Evolutionary conservation across 257 asterid genomes (phyloP).

Genomic region (Craterostigma plantagineum): DNA sequence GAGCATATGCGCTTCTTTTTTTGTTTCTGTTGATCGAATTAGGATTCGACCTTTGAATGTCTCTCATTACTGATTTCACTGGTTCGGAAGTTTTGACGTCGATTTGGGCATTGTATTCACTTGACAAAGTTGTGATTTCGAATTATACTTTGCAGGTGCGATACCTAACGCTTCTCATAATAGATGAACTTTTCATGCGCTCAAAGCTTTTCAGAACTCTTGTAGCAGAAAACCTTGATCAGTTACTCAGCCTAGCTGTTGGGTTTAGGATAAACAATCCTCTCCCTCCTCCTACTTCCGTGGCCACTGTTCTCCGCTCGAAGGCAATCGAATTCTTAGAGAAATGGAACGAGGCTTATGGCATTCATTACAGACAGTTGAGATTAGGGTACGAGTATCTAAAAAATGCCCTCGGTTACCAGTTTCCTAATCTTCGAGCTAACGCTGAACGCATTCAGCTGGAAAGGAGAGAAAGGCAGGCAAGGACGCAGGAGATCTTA

Average conservation of each 20-base stretch:
- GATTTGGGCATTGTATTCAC: background rate
- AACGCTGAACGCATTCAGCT: slow-evolving; percentile 58
- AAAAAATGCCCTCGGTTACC: slow-evolving; percentile 61
- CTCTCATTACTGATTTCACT: too few species aligned
- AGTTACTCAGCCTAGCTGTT: slow-evolving; percentile 50
- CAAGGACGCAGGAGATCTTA: slow-evolving; percentile 49
- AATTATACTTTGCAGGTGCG: slow-evolving; percentile 35
- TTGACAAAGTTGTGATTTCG: background rate
- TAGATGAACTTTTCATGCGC: slow-evolving; percentile 86
- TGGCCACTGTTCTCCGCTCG: slow-evolving; percentile 51
- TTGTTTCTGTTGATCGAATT: too few species aligned
- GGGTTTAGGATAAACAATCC: slow-evolving; percentile 69
- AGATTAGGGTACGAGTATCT: slow-evolving; percentile 83
- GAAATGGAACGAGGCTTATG: slow-evolving; percentile 79
- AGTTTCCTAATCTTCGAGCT: slow-evolving; percentile 77
- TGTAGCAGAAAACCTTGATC: slow-evolving; percentile 63
- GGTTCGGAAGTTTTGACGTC: too few species aligned
- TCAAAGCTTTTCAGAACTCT: slow-evolving; percentile 71
- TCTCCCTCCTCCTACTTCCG: slow-evolving; percentile 68
- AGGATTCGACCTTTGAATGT: too few species aligned
- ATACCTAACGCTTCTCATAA: slow-evolving; percentile 72
- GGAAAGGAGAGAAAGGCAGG: slow-evolving; percentile 68
- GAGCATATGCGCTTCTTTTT: background rate
- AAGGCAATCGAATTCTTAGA: slow-evolving; percentile 81
- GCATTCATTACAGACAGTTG: slow-evolving; percentile 71